Evolutionary conservation across 139 green algal species (phyloP), one percentile per base, ranked within the genome.

Genomic region (Spirogloea muscicola): DNA sequence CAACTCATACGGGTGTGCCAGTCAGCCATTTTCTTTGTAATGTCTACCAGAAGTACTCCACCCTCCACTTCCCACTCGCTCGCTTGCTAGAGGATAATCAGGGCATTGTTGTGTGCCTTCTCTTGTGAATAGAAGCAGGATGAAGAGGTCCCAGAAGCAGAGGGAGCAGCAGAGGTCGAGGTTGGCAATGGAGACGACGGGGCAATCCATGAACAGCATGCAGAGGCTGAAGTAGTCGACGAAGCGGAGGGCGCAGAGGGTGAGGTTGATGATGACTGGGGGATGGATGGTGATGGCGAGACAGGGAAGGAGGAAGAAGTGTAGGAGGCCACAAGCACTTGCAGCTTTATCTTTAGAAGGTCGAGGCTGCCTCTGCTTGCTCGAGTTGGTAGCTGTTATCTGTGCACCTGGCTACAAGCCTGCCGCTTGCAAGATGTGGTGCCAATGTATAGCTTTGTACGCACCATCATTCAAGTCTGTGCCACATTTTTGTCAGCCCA

Each of bases 261-360:
- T 43, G 52, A 62, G 52, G 52, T 43, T 31, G 52, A 62, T 7
- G 52, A 62, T 39, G 52, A 62, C 9, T 62, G 52, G 52, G 52
- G 52, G 6, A 62, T 62, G 52, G 52, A 62, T 7, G 52, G 52
- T 43, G 52, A 62, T 31, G 52, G 52, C 38, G 52, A 31, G 46
- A 21, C 21, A 55, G 46, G 21, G 46, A 21, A 55, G n/a, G n/a
- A n/a, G n/a, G n/a, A n/a, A n/a, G n/a, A n/a, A n/a, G n/a, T n/a
- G n/a, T n/a, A n/a, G n/a, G n/a, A n/a, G n/a, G n/a, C n/a, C n/a
- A n/a, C n/a, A n/a, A n/a, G n/a, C n/a, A n/a, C n/a, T n/a, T n/a
- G n/a, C n/a, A n/a, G n/a, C n/a, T n/a, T n/a, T n/a, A n/a, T n/a
- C n/a, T n/a, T n/a, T n/a, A n/a, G n/a, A n/a, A n/a, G n/a, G n/a